Conservation (phyloP, 2,329 filamentous ascomycete genomes). For the Monilinia vaccinii-corymbosi region DNA sequence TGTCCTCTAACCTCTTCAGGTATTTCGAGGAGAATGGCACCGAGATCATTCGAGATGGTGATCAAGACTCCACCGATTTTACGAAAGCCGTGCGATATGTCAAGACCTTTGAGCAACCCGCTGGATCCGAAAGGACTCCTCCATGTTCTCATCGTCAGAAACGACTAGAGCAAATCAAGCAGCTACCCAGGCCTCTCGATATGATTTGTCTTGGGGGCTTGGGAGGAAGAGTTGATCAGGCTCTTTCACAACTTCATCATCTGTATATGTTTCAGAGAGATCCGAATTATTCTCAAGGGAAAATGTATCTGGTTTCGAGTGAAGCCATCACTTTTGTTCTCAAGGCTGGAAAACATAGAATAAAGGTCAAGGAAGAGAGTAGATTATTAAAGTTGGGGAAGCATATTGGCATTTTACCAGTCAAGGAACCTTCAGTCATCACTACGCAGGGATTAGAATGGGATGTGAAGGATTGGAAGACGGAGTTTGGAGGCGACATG, state of each 20-base stretch:
- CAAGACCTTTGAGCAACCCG: slow-evolving; percentile 13
- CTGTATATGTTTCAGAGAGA: slow-evolving; percentile 56
- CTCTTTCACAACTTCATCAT: slow-evolving; percentile 80
- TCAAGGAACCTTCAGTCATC: slow-evolving; percentile 71
- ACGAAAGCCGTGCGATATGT: slow-evolving; percentile 66
- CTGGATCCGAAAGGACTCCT: not conserved
- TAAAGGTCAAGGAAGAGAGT: slow-evolving; percentile 42
- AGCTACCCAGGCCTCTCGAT: slow-evolving; percentile 36
- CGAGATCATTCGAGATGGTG: slow-evolving; percentile 58
- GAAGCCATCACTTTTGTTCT: slow-evolving; percentile 74
- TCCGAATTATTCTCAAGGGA: slow-evolving; percentile 40
- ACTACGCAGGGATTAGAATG: slow-evolving; percentile 76
- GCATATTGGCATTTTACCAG: slow-evolving; percentile 77
- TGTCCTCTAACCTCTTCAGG: slow-evolving; percentile 50
- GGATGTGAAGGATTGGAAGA: slow-evolving; percentile 80
- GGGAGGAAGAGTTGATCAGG: slow-evolving; percentile 87
- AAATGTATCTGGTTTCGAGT: slow-evolving; percentile 72
- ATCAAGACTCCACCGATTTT: slow-evolving; percentile 88
- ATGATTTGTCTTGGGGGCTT: slow-evolving; percentile 80
- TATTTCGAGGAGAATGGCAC: slow-evolving; percentile 40
- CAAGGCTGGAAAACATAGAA: slow-evolving; percentile 55
- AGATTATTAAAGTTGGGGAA: slow-evolving; percentile 38
- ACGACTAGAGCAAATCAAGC: slow-evolving; percentile 7
- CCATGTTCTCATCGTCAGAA: not conserved
- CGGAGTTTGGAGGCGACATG: slow-evolving; percentile 60